phyloP scores from a whole-genome alignment of 352 stramenopile species.

The Phytophthora nicotianae region DNA sequence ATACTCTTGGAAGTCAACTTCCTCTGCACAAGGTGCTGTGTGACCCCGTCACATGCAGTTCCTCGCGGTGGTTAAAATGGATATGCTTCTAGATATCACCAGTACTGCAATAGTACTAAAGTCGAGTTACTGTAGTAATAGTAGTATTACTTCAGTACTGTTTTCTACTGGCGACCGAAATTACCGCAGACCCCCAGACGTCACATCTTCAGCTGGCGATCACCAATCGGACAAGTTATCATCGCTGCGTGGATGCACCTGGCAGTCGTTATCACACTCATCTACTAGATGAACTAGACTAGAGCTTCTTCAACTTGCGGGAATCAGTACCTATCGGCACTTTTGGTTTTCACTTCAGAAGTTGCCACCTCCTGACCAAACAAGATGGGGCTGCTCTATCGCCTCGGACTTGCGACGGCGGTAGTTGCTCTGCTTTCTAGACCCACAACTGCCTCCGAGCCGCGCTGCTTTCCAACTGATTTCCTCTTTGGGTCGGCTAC shows the following conservation, averaged over 20 bases:
- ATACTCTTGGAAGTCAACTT: too few relatives aligned
- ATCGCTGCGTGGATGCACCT: constrained; percentile 21
- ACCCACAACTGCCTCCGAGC: constrained; percentile 3
- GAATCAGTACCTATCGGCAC: not conserved
- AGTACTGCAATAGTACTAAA: too few relatives aligned
- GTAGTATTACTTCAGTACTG: too few relatives aligned
- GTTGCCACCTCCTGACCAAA: constrained; percentile 8
- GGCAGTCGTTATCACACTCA: constrained; percentile 14
- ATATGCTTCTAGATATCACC: too few relatives aligned
- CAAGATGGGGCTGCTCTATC: constrained; percentile 16
- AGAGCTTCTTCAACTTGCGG: constrained; percentile 16
- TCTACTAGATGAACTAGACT: not conserved
- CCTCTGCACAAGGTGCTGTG: too few relatives aligned
- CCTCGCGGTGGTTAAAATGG: too few relatives aligned
- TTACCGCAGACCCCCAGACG: too few relatives aligned
- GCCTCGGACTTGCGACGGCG: constrained; percentile 7
- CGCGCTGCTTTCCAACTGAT: constrained; percentile 42
- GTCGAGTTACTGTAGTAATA: too few relatives aligned
- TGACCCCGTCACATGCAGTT: too few relatives aligned
- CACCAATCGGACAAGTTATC: not conserved
- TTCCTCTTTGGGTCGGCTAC: constrained; percentile 89
- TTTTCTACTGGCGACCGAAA: too few relatives aligned
- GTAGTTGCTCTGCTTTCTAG: constrained; percentile 7
- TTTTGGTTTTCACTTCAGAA: constrained; percentile 14
- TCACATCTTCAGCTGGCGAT: not conserved